These are phyloP conservation scores for Cardiospermum halicacabum DNA, from an alignment of 345 rosid genomes.

Conservation along the genomic window DNA sequence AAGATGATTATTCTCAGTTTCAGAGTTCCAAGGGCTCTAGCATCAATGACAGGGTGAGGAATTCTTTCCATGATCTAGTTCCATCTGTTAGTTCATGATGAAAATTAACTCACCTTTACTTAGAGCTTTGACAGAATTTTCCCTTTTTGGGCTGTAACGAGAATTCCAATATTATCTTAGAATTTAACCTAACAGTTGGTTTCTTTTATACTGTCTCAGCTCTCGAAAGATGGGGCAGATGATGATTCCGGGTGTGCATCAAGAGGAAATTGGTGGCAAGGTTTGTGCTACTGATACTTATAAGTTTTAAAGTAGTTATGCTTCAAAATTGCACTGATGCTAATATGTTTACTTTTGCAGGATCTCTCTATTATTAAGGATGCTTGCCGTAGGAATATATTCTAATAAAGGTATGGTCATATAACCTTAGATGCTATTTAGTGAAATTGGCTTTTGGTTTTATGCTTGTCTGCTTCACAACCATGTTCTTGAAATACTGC, in stretches of 20 bases:
- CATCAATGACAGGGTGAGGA: slow-evolving; percentile 46
- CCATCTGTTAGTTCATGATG: neutral
- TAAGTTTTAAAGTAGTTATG: neutral
- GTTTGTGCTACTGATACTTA: slow-evolving; percentile 22
- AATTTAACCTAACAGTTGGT: neutral
- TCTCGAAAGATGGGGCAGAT: slow-evolving; percentile 57
- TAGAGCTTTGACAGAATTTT: neutral
- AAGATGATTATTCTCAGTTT: slow-evolving; percentile 43
- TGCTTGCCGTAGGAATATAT: slow-evolving; percentile 13
- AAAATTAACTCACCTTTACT: neutral
- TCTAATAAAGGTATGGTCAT: slow-evolving; percentile 18
- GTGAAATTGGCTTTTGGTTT: neutral
- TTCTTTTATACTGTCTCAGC: slow-evolving; percentile 24
- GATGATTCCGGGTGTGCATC: slow-evolving; percentile 79
- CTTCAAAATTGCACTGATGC: neutral
- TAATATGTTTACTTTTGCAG: slow-evolving; percentile 24
- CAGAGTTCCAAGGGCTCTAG: slow-evolving; percentile 40
- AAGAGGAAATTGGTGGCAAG: slow-evolving; percentile 99
- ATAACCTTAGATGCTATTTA: neutral
- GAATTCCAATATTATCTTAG: neutral
- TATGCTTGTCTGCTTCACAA: neutral
- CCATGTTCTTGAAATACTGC: neutral
- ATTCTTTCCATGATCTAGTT: neutral
- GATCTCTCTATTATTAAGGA: slow-evolving; percentile 54
- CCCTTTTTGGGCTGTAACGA: neutral